Evolutionary conservation across 768 basidiomycete genomes (phyloP), one percentile per base, ranked within the genome.

Genomic region (Saitozyma sp.): DNA sequence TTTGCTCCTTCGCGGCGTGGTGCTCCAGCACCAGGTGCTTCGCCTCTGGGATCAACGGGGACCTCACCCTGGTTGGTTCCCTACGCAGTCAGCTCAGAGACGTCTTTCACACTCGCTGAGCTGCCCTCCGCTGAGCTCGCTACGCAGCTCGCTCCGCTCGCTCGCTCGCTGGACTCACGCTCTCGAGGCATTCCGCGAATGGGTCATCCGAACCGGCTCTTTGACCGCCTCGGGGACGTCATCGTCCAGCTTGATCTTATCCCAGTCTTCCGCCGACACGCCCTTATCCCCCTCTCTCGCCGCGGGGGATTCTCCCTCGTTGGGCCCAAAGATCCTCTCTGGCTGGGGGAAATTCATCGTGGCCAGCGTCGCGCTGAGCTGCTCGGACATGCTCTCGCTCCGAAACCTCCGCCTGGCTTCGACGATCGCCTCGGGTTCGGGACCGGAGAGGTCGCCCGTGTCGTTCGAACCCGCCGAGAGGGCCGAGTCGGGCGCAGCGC

Each of bases 1-100:
- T 84, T 78, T 97, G 94, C 16, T 84, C 86, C 17, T 69, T 65
- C 16, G 70, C 68, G 9, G 57, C 64, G 39, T 51, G 61, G 16
- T 46, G 13, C 45, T 46, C 11, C 17, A 37, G 46, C 8, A 37
- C n/a, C 10, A 29, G 29, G 29, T 29, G 29, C 29, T 11, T 46
- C 45, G 2, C 2, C 45, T 46, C 45, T 17, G 11, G 11, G 45
- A 46, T 46, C 45, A 17, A 11, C 45, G 45, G 45, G 45, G 45
- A 17, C 45, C n/a, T 46, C 17, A 17, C 29, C n/a, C 38, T n/a
- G 53, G 53, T 38, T 29, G 19, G n/a, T 54, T 39, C 39, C 37
- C 53, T 11, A 54, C 53, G 2, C 3, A 6, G 8, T 29, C 58
- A 41, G 37, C 42, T 29, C 29, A 5, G 29, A 5, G 29, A 54